These are phyloP conservation scores for Quercus robur DNA, from an alignment of 306 rosid species.

Conservation along the genomic window DNA sequence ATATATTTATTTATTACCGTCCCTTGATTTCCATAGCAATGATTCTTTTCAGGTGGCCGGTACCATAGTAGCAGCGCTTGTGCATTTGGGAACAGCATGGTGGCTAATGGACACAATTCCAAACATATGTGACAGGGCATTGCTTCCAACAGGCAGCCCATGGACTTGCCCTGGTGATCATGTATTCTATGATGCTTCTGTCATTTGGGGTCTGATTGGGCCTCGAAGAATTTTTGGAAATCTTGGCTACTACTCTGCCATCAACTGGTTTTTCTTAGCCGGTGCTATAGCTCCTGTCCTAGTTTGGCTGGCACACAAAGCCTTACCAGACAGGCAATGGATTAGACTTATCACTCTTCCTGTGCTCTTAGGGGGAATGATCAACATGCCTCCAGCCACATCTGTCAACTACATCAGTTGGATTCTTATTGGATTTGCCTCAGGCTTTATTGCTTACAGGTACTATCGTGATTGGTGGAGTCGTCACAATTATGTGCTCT, in stretches of 20 bases:
- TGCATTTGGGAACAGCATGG: conserved; percentile 79
- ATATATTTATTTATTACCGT: background rate
- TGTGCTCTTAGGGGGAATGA: conserved; percentile 53
- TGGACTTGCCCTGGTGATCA: conserved; percentile 92
- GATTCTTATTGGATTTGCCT: conserved; percentile 67
- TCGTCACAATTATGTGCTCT: conserved; percentile 67
- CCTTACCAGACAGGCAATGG: conserved; percentile 69
- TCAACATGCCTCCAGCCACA: conserved; percentile 76
- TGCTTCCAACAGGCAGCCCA: conserved; percentile 69
- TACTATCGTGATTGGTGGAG: conserved; percentile 78
- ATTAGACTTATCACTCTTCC: conserved; percentile 64
- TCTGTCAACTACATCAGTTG: conserved; percentile 74
- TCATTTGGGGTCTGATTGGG: conserved; percentile 80
- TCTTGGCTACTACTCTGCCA: conserved; percentile 64
- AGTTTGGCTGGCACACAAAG: conserved; percentile 78
- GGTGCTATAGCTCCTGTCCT: conserved; percentile 73
- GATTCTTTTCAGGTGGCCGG: conserved; percentile 53
- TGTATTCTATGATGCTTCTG: conserved; percentile 86
- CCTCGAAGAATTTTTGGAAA: conserved; percentile 75
- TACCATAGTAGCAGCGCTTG: conserved; percentile 48
- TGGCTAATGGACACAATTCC: conserved; percentile 75
- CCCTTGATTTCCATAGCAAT: background rate
- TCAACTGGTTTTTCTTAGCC: conserved; percentile 77
- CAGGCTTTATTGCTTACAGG: conserved; percentile 63
- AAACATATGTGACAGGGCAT: conserved; percentile 52